Evolutionary conservation across 2,329 filamentous ascomycete genomes (phyloP).

Genomic region (Penicillium sp.): DNA sequence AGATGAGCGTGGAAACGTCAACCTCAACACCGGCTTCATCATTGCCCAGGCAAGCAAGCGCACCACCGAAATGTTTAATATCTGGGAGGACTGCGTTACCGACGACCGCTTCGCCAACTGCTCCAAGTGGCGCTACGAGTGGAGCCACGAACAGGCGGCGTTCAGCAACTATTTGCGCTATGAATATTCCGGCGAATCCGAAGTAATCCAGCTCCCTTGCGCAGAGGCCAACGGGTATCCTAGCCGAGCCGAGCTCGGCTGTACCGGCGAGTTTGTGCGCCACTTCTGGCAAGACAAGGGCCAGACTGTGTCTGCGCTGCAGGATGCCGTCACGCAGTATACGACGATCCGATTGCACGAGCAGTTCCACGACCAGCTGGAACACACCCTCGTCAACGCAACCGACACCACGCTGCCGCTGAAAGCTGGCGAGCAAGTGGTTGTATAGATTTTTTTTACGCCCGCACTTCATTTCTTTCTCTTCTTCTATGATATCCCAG

Average conservation of each 20-base stretch:
- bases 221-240: slow-evolving; percentile 13
- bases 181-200: slow-evolving; percentile 1
- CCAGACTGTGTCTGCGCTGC: background rate
- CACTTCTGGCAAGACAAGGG: slow-evolving; percentile 13
- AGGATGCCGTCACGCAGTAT: slow-evolving; percentile 10
- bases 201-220: slow-evolving; percentile 8
- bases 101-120: slow-evolving; percentile 3
- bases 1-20: slow-evolving; percentile 11
- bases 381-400: slow-evolving; percentile 10
- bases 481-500: background rate
- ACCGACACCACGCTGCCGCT: slow-evolving; percentile 6
- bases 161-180: slow-evolving; percentile 14
- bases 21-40: slow-evolving; percentile 14
- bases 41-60: slow-evolving; percentile 13
- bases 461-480: background rate
- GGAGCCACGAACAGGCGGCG: slow-evolving; percentile 14
- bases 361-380: slow-evolving; percentile 8
- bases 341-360: slow-evolving; percentile 11
- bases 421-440: slow-evolving; percentile 2
- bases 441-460: background rate
- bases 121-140: slow-evolving; percentile 14
- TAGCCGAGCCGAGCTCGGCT: background rate
- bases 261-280: slow-evolving; percentile 11
- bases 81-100: slow-evolving; percentile 13
- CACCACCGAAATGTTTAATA: slow-evolving; percentile 11